Percentiles rank a stretch among this genome's conserved stretches.
Conservation (phyloP, 169 alveolate genomes). For the Plasmodium gaboni region DNA sequence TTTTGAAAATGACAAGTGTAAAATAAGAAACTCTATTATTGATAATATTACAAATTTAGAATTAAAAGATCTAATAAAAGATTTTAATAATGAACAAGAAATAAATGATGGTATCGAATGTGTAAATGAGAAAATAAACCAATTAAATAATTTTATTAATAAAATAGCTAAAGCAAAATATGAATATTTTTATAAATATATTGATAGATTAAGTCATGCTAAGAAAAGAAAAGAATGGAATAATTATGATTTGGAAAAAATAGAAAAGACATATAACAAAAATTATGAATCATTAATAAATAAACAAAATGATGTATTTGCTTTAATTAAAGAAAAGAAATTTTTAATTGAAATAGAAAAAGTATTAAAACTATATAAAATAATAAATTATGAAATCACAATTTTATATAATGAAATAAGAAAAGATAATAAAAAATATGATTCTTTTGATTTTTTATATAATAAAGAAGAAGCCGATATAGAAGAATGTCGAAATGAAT, state of each 20-base stretch:
- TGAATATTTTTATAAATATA: constrained; percentile 65
- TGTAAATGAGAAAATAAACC: constrained; percentile 40
- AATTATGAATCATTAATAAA: constrained; percentile 34
- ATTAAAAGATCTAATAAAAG: constrained; percentile 43
- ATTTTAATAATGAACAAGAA: constrained; percentile 43
- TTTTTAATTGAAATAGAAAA: constrained; percentile 71
- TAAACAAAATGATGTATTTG: constrained; percentile 9
- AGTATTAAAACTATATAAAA: constrained; percentile 37
- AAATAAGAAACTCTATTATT: not conserved
- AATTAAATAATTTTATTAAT: constrained; percentile 47
- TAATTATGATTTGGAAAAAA: constrained; percentile 10
- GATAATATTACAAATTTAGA: constrained; percentile 28
- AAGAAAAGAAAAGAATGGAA: constrained; percentile 26
- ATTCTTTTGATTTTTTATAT: constrained; percentile 1
- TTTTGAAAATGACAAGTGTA: not conserved
- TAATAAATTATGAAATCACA: constrained; percentile 20
- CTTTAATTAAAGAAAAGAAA: constrained; percentile 43
- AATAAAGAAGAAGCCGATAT: constrained; percentile 9
- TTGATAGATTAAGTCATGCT: constrained; percentile 32
- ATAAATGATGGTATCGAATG: constrained; percentile 39
- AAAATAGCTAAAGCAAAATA: constrained; percentile 51
- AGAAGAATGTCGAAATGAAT: not conserved
- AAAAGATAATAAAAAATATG: constrained; percentile 4
- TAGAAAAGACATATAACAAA: constrained; percentile 8
- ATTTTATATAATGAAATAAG: constrained; percentile 27